Evolutionary conservation across 2,329 filamentous ascomycete genomes (phyloP), one percentile per base, ranked within the genome.

Genomic region (Biscogniauxia mediterranea): DNA sequence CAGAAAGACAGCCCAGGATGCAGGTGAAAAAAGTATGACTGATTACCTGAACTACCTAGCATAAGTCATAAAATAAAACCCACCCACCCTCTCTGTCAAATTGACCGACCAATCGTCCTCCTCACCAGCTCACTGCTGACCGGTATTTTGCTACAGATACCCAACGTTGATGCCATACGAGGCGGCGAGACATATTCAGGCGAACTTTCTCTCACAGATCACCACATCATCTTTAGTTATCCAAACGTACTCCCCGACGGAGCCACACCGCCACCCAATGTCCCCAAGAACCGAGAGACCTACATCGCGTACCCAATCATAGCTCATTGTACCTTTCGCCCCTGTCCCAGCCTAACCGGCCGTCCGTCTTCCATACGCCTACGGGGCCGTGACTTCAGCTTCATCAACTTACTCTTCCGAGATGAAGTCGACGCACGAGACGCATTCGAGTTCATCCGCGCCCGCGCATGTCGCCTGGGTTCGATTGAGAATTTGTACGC

Each of bases 251-350:
- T 62, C 6, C 67, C 69, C 19, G 64, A 72, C 8, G 67, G 62
- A 13, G 64, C 56, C 21, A 50, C 65, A 32, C 61, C 62, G 3
- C 65, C 64, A 23, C 64, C 67, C 56, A 70, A 64, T 52, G 61
- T 66, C 21, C 69, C 69, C 15, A 74, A 74, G 38, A 65, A 74
- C 52, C 77, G 88, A 73, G 91, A 97, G 76, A 86, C 91, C 73
- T 99, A 94, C 91, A 92, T 98, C 59, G 93, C 95, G 17, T 99
- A 93, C 76, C 93, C 94, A 23, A 93, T 98, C 77, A 92, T 99
- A 70, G 86, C 86, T 50, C 86, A 89, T 71, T 97, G 93, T 77
- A 86, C 85, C 23, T 87, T 94, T 67, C 87, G 92, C 62, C 90
- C 92, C 26, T 87, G 89, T 54, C 89, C 90, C 19, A 82, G 86